phyloP scores from a whole-genome alignment of 1,284 basidiomycete species.

The Irpex lacteus region DNA sequence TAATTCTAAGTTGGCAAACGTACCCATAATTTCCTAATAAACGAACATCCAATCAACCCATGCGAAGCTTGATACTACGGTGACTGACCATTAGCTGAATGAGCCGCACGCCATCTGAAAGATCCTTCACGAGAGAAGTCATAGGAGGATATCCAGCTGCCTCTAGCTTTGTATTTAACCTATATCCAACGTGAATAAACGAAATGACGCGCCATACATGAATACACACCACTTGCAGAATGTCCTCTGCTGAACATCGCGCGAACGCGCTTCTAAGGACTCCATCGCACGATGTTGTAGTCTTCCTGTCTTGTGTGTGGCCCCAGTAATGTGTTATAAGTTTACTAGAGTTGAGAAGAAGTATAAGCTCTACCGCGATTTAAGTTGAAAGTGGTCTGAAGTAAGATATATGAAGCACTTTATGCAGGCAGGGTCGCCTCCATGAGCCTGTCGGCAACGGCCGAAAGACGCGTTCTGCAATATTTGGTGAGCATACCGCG shows the following conservation, averaged over 20 bases:
- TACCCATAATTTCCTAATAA: constrained; percentile 91
- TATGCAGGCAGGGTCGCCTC: neutral
- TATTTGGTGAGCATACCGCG: constrained; percentile 5
- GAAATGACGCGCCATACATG: constrained; percentile 6
- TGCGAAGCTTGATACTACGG: neutral
- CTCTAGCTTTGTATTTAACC: constrained; percentile 96
- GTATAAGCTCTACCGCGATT: too few species aligned
- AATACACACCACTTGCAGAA: constrained; percentile 81
- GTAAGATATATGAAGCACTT: neutral
- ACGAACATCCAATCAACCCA: neutral
- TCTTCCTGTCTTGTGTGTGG: neutral
- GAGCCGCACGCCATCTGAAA: constrained; percentile 92
- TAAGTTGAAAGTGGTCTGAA: neutral
- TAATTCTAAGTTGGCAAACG: too few species aligned
- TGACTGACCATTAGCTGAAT: constrained; percentile 84
- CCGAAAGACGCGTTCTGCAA: constrained; percentile 10
- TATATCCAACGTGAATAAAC: constrained; percentile 20
- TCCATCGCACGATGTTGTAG: constrained; percentile 36
- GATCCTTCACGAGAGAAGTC: constrained; percentile 85
- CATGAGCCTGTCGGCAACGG: neutral
- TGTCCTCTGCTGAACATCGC: constrained; percentile 71
- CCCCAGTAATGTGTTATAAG: neutral
- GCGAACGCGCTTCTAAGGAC: constrained; percentile 58
- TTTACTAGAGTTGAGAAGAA: neutral
- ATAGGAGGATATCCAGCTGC: constrained; percentile 85